Base-by-base conservation (phyloP, 2,329 filamentous ascomycete species). In the Delphinella strobiligena region DNA sequence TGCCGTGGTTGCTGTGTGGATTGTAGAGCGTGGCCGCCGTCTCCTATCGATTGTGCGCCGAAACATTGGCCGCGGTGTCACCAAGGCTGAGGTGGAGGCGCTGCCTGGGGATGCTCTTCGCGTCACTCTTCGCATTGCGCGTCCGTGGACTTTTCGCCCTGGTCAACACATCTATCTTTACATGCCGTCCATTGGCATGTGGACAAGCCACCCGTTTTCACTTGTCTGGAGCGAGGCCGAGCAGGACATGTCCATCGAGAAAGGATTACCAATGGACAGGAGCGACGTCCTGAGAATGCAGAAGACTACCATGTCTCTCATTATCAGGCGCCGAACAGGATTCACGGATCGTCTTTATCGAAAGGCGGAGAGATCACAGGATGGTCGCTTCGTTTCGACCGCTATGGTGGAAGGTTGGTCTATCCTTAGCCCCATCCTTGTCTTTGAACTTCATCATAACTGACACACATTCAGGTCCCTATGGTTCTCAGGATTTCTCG, bases 291-390 rank as follows among this genome's bases (percentile, higher is more conserved):
- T 71, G 37, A 61, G 61, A 24, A 52, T 63, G 11, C 61, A 64
- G 47, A 70, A 70, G 51, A 49, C 53, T 3, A 74, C 68, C 15
- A 75, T 94, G 44, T 87, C 82, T 0, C 84, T 95, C 51, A 70
- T 96, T 51, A 80, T 95, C 49, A 84, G 85, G 45, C 84, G 87
- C 19, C 82, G 91, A 44, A 88, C 82, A 0, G 89, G 89, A 19
- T 81, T 94, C 64, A 96, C 91, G 5, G 77, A 85, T 52, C 78
- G 78, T 51, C 75, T 96, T 2, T 93, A 77, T 66, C 68, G 82
- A 51, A 75, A 71, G 43, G 86, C 83, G 5, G 66, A 69, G 42
- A 61, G 63, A 19, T 61, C 68, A 15, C 64, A 68, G n/a, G 60
- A 62, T 17, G 67, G 65, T 22, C 68, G 69, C 11, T 64, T 88